Percentiles rank a stretch among this genome's conserved stretches.
Evolutionary conservation across 306 rosid genomes (phyloP).

Genomic region (Quercus mongolica): DNA sequence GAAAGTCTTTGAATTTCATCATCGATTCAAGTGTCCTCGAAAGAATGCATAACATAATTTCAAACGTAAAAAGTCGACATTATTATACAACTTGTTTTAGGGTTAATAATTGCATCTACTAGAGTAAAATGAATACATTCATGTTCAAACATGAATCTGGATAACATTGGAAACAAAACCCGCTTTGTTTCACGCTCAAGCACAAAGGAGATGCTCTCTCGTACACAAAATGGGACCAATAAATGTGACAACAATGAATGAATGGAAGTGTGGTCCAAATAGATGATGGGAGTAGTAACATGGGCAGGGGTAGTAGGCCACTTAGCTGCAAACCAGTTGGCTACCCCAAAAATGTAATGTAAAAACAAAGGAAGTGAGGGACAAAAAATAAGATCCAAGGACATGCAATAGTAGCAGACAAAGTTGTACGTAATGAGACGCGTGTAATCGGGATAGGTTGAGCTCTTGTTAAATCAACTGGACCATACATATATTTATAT

Average conservation of each 20-base stretch:
- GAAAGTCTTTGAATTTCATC: too few relatives aligned
- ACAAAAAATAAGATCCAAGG: constrained; percentile 29
- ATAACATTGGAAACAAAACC: too few relatives aligned
- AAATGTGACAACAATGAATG: neutral
- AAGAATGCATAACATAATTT: too few relatives aligned
- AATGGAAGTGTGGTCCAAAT: constrained; percentile 27
- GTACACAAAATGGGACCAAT: constrained; percentile 29
- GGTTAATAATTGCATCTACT: too few relatives aligned
- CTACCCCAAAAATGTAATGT: constrained; percentile 23
- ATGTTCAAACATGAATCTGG: too few relatives aligned
- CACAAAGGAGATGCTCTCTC: neutral
- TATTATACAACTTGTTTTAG: too few relatives aligned
- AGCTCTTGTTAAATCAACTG: constrained; percentile 31
- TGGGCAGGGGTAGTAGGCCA: constrained; percentile 19
- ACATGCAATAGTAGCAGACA: constrained; percentile 33
- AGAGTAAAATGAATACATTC: too few relatives aligned
- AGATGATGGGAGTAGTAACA: constrained; percentile 2
- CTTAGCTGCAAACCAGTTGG: constrained; percentile 36
- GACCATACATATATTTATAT: constrained; percentile 17
- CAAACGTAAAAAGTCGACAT: too few relatives aligned
- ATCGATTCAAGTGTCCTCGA: too few relatives aligned
- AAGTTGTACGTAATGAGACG: constrained; percentile 17
- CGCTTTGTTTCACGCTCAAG: too few relatives aligned
- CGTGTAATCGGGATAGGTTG: constrained; percentile 18
- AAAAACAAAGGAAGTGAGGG: constrained; percentile 27